These are phyloP conservation scores for Penicillium polonicum DNA, from an alignment of 2,329 filamentous ascomycete species.

Conservation along the genomic window DNA sequence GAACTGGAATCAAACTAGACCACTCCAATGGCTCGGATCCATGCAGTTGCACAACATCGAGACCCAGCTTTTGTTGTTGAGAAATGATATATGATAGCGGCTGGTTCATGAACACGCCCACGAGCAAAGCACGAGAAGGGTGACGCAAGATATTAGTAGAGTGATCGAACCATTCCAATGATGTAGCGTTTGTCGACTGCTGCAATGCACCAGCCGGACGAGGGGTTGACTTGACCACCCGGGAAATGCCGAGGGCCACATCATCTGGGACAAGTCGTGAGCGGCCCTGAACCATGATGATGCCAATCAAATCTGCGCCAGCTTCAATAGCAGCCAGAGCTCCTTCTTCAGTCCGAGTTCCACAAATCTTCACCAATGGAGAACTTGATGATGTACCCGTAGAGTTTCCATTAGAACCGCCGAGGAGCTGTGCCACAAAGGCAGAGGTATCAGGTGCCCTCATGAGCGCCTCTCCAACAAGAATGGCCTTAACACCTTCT, in stretches of 20 bases:
- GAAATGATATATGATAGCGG: conserved; percentile 77
- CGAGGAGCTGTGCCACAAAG: conserved; percentile 83
- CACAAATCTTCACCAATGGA: conserved; percentile 90
- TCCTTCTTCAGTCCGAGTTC: conserved; percentile 78
- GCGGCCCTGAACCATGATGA: conserved; percentile 80
- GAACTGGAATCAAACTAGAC: conserved; percentile 83
- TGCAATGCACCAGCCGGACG: conserved; percentile 26
- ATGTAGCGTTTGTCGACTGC: conserved; percentile 25
- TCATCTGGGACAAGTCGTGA: conserved; percentile 78
- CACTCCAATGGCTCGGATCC: conserved; percentile 91
- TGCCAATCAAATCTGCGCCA: conserved; percentile 88
- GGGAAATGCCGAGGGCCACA: conserved; percentile 75
- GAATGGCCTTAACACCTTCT: conserved; percentile 86
- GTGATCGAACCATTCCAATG: conserved; percentile 69
- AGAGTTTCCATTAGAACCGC: conserved; percentile 44
- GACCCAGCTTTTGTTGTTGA: conserved; percentile 69
- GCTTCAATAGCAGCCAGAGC: conserved; percentile 78
- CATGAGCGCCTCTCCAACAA: conserved; percentile 97
- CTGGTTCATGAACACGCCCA: conserved; percentile 93
- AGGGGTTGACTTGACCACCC: conserved; percentile 62
- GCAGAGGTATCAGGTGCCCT: conserved; percentile 74
- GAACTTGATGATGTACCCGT: conserved; percentile 27
- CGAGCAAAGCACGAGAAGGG: conserved; percentile 69
- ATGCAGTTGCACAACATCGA: conserved; percentile 92
- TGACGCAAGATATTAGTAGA: conserved; percentile 49